Percentiles rank a stretch among this genome's conserved stretches.
These are phyloP conservation scores for Backusella sp. DNA, from an alignment of 192 early-diverging fungal species.

Conservation along the genomic window DNA sequence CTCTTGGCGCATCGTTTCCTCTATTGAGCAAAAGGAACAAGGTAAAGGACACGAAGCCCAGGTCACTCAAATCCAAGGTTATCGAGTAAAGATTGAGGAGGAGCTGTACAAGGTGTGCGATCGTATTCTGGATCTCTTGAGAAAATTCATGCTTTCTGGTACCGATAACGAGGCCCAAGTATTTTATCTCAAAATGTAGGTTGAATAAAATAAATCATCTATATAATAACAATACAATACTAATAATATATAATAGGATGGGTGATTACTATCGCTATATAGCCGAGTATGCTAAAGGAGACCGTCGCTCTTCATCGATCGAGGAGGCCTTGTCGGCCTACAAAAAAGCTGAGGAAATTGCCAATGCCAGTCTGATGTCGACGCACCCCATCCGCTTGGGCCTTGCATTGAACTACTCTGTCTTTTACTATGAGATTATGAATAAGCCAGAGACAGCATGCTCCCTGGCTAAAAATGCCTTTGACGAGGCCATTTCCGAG, in stretches of 20 bases:
- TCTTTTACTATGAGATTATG: slow-evolving; percentile 98
- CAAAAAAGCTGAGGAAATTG: slow-evolving; percentile 86
- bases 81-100: slow-evolving; percentile 87
- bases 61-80: slow-evolving; percentile 83
- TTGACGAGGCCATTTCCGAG: slow-evolving; percentile 95
- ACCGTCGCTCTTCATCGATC: slow-evolving; percentile 75
- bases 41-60: slow-evolving; percentile 88
- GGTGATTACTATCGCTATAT: slow-evolving; percentile 98
- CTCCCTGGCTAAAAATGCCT: slow-evolving; percentile 91
- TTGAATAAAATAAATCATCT: background rate
- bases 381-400: slow-evolving; percentile 98
- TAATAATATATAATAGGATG: slow-evolving; percentile 53
- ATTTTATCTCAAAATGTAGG: slow-evolving; percentile 97
- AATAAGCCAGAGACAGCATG: slow-evolving; percentile 96
- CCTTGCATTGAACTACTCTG: slow-evolving; percentile 95
- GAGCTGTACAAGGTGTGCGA: slow-evolving; percentile 91
- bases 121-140: slow-evolving; percentile 86
- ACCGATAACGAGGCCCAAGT: slow-evolving; percentile 92
- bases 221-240: background rate
- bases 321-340: slow-evolving; percentile 69
- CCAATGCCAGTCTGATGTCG: slow-evolving; percentile 68
- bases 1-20: slow-evolving; percentile 98
- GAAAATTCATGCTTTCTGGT: slow-evolving; percentile 83
- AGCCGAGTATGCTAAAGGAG: slow-evolving; percentile 86
- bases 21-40: slow-evolving; percentile 98